Conservation (phyloP, 345 rosid species). For the Euphorbia peplus region DNA sequence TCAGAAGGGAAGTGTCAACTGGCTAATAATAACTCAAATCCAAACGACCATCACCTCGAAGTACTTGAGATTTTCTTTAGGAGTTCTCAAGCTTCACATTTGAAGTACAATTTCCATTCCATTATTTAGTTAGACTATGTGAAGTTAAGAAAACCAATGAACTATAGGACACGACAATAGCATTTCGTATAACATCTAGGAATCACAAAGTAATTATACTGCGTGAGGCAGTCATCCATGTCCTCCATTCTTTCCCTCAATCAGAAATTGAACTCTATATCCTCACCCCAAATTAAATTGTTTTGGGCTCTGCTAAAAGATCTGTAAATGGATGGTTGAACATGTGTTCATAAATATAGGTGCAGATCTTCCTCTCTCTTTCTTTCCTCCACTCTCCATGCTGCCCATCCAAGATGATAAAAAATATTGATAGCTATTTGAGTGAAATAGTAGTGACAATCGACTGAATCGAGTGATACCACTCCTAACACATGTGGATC, state of each 20-base stretch:
- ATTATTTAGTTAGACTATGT: not conserved
- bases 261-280: not conserved
- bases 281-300: too few species aligned
- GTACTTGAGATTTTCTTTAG: not conserved
- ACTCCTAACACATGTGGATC: not conserved
- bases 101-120: not conserved
- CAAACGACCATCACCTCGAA: not conserved
- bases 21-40: not conserved
- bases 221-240: constrained; percentile 1
- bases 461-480: not conserved
- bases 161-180: too few species aligned
- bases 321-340: not conserved
- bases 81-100: not conserved
- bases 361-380: not conserved
- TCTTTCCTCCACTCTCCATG: not conserved
- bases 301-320: too few species aligned
- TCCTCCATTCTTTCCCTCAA: not conserved
- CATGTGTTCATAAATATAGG: not conserved
- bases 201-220: too few species aligned
- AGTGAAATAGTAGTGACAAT: not conserved
- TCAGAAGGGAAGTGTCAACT: not conserved
- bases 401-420: not conserved
- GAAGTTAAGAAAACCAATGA: not conserved
- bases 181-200: too few species aligned
- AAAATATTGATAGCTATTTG: not conserved